These are phyloP conservation scores for Hypoxylon fragiforme DNA, from an alignment of 495 filamentous ascomycete species.

Conservation along the genomic window DNA sequence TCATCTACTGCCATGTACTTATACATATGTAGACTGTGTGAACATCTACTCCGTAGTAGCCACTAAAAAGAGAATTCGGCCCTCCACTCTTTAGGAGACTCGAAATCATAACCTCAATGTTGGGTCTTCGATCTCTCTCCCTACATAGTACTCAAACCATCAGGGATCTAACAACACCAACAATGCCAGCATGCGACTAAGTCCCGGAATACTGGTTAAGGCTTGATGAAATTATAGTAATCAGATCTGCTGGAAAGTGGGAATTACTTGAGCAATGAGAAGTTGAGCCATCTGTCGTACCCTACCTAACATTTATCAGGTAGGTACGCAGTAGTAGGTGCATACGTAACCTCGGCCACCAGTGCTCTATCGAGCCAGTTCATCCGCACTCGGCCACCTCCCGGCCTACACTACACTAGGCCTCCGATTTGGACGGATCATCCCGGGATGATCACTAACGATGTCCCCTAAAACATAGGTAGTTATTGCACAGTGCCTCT, in stretches of 20 bases:
- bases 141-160: background rate
- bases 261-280: no score
- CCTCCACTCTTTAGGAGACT: no score
- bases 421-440: no score
- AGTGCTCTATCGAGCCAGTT: background rate
- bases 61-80: no score
- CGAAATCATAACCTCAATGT: no score
- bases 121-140: background rate
- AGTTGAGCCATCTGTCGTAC: no score
- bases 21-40: no score
- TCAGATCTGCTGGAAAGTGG: no score
- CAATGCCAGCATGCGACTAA: slow-evolving; percentile 3
- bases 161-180: background rate
- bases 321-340: background rate
- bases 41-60: no score
- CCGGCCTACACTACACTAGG: no score
- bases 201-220: background rate
- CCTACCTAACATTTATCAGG: no score
- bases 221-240: slow-evolving; percentile 1
- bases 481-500: slow-evolving; percentile 5
- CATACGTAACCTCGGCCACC: background rate
- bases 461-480: slow-evolving; percentile 2
- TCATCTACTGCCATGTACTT: no score
- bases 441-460: background rate
- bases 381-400: background rate